Percentiles rank a stretch among this genome's conserved stretches.
Conservation (phyloP, 495 filamentous ascomycete genomes). For the Collariella sp. region DNA sequence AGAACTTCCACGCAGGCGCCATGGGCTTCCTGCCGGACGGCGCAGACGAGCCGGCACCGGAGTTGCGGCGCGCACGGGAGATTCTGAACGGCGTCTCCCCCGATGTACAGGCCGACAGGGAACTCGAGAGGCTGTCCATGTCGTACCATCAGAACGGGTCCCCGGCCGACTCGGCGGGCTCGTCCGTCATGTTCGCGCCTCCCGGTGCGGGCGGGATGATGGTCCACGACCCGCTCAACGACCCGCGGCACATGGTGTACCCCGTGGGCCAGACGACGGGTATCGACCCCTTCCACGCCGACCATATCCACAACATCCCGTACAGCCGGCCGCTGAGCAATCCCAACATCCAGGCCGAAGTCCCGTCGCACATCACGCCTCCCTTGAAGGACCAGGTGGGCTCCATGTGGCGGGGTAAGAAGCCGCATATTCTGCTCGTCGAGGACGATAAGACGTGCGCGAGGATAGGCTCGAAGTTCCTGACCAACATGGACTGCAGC, state of each 20-base stretch:
- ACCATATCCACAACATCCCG: slow-evolving; percentile 88
- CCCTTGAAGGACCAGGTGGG: slow-evolving; percentile 27
- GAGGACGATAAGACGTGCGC: slow-evolving; percentile 94
- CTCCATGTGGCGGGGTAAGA: slow-evolving; percentile 59
- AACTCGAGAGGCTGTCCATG: slow-evolving; percentile 65
- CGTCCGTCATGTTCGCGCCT: slow-evolving; percentile 38
- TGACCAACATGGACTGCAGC: slow-evolving; percentile 76
- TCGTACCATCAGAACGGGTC: slow-evolving; percentile 57
- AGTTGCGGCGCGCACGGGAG: slow-evolving; percentile 82
- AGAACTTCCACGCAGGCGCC: slow-evolving; percentile 23
- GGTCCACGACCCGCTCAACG: slow-evolving; percentile 45
- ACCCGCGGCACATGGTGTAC: slow-evolving; percentile 79
- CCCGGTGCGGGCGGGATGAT: slow-evolving; percentile 30
- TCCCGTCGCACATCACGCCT: slow-evolving; percentile 18
- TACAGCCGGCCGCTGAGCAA: slow-evolving; percentile 51
- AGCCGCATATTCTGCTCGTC: slow-evolving; percentile 81
- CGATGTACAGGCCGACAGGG: slow-evolving; percentile 67
- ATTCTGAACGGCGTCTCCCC: slow-evolving; percentile 73
- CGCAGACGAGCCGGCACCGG: slow-evolving; percentile 64
- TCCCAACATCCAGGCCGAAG: slow-evolving; percentile 24
- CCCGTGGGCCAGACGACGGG: slow-evolving; percentile 81
- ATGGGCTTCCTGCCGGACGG: slow-evolving; percentile 35
- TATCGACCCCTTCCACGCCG: slow-evolving; percentile 89
- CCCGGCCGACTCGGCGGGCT: slow-evolving; percentile 39
- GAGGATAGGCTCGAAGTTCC: slow-evolving; percentile 88